These are phyloP conservation scores for Spinellus fusiger DNA, from an alignment of 192 early-diverging fungal genomes.

Conservation along the genomic window DNA sequence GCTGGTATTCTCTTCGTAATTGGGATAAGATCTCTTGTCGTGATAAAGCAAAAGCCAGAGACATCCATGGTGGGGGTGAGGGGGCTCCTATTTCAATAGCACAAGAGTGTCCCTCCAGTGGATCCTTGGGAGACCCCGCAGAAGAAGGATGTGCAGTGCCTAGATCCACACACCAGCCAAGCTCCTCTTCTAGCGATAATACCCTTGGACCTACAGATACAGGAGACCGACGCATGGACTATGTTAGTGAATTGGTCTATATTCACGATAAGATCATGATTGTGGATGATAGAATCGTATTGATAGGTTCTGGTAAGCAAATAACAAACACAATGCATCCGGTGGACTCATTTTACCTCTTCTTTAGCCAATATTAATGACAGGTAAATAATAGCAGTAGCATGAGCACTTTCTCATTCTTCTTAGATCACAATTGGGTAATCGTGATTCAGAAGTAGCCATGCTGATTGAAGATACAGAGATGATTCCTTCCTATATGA, in stretches of 20 bases:
- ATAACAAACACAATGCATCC: background rate
- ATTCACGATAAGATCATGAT: conserved; percentile 88
- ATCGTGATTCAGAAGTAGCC: conserved; percentile 85
- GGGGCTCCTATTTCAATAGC: no score
- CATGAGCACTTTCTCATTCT: background rate
- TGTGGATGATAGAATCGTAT: conserved; percentile 76
- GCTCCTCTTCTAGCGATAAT: background rate
- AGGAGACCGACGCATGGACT: conserved; percentile 23
- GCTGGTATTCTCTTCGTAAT: conserved; percentile 65
- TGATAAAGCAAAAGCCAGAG: background rate
- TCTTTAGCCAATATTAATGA: conserved; percentile 34
- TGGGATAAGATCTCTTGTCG: conserved; percentile 58
- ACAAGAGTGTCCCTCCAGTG: background rate
- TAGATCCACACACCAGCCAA: background rate
- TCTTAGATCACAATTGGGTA: conserved; percentile 71
- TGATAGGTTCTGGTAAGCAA: conserved; percentile 62
- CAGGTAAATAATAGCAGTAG: conserved; percentile 13
- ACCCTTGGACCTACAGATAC: background rate
- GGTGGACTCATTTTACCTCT: background rate
- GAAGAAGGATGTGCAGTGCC: background rate
- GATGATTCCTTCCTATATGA: conserved; percentile 61
- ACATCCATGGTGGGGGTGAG: no score
- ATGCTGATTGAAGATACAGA: conserved; percentile 77
- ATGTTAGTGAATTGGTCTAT: conserved; percentile 80
- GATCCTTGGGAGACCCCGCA: background rate